Conservation (phyloP, 352 stramenopile species). For the Phytophthora pluvialis region DNA sequence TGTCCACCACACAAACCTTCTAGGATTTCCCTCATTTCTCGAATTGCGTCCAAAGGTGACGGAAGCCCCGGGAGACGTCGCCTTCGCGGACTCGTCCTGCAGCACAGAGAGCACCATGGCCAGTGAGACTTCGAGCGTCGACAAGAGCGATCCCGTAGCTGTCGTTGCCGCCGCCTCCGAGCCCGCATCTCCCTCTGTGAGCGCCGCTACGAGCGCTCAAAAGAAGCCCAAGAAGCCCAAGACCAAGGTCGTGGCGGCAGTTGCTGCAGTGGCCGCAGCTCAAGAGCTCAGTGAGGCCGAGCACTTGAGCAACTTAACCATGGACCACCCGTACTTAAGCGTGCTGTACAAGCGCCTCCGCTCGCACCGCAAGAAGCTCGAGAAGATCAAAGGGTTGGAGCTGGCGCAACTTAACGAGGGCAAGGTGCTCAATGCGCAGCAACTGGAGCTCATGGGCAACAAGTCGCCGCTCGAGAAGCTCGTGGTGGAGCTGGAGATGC, state of each 20-base stretch:
- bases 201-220: neutral
- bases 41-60: slow-evolving; percentile 9
- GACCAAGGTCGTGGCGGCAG: slow-evolving; percentile 29
- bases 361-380: slow-evolving; percentile 85
- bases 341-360: slow-evolving; percentile 86
- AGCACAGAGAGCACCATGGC: slow-evolving; percentile 31
- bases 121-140: slow-evolving; percentile 22
- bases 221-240: slow-evolving; percentile 36
- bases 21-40: slow-evolving; percentile 34
- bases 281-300: slow-evolving; percentile 40
- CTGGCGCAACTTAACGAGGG: slow-evolving; percentile 45
- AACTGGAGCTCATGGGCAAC: slow-evolving; percentile 71
- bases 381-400: slow-evolving; percentile 83
- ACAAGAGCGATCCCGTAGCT: slow-evolving; percentile 15
- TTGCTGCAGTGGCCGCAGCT: slow-evolving; percentile 25
- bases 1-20: slow-evolving; percentile 14
- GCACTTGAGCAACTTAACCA: slow-evolving; percentile 42
- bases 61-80: neutral
- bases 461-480: slow-evolving; percentile 81
- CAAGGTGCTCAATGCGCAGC: slow-evolving; percentile 80
- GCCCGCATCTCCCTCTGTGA: slow-evolving; percentile 9
- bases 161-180: neutral
- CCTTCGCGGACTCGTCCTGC: slow-evolving; percentile 19
- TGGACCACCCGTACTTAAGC: slow-evolving; percentile 83
- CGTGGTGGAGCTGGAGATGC: slow-evolving; percentile 69